Evolutionary conservation across 2,329 filamentous ascomycete species (phyloP), one percentile per base, ranked within the genome.

Genomic region (Malbranchea zuffiana): DNA sequence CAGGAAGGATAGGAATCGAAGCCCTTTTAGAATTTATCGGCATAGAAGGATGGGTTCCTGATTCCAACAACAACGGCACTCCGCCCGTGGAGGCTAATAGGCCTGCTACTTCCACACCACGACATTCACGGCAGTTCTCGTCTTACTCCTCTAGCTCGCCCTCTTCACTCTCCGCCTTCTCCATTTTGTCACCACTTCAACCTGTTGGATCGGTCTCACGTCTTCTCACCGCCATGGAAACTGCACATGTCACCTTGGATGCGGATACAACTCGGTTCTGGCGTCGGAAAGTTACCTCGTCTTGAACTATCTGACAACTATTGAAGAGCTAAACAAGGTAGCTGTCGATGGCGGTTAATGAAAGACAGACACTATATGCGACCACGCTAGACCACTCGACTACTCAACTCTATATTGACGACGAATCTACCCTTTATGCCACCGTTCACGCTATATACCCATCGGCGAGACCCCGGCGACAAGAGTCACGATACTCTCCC

Each of bases 11-110:
- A 13, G 29, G 13, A 1, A 24, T 33, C 4, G 24, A 33, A 24
- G 28, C 40, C 6, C 17, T 45, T 3, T 33, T 39, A 5, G 40
- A 43, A 16, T 43, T 44, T 21, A 33, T 47, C 3, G 44, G 44
- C 2, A 25, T 44, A 18, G 41, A 43, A 21, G 33, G 31, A 21
- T 30, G 25, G 31, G 12, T 16, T 7, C 11, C 35, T 16, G 31
- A 29, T 24, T 15, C 15, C 5, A 5, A 7, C 25, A 17, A 29
- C 21, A 5, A 6, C 20, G 23, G 5, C 16, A 13, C 34, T 16
- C 10, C 30, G 28, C 6, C 24, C 3, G 11, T 23, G 19, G 5
- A 19, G 6, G 23, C 13, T 16, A 21, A 27, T 17, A 15, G 2
- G 6, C 16, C 35, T 8, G 12, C n/a, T 2, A 31, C 15, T 17